Conservation (phyloP, 2,329 filamentous ascomycete species). For the Xylariales sp. region DNA sequence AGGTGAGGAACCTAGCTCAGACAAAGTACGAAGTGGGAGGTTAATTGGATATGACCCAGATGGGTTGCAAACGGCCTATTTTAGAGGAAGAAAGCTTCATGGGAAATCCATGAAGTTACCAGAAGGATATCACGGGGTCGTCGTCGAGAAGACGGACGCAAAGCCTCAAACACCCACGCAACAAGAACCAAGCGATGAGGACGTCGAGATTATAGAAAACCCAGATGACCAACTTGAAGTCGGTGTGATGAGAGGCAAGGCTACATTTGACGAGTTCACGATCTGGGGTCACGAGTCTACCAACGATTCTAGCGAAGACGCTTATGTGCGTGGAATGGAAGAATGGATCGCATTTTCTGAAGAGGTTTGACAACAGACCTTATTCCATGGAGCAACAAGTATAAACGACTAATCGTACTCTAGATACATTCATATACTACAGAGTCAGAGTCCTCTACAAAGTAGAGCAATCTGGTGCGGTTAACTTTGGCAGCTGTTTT, state of each 20-base stretch:
- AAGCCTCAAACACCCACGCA: constrained; percentile 45
- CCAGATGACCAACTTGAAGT: constrained; percentile 60
- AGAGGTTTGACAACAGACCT: constrained; percentile 58
- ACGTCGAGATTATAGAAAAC: constrained; percentile 58
- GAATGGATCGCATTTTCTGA: constrained; percentile 85
- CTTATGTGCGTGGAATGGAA: constrained; percentile 77
- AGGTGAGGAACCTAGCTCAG: constrained; percentile 54
- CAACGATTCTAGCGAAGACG: constrained; percentile 71
- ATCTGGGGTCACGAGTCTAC: constrained; percentile 86
- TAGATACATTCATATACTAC: constrained; percentile 53
- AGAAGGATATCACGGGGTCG: constrained; percentile 74
- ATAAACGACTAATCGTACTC: constrained; percentile 33
- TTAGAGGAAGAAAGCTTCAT: constrained; percentile 82
- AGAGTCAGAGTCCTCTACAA: constrained; percentile 25
- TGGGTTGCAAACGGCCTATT: constrained; percentile 69
- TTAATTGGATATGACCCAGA: constrained; percentile 54
- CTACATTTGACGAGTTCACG: constrained; percentile 77
- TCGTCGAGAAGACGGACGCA: constrained; percentile 63
- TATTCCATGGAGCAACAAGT: neutral
- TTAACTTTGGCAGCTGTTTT: neutral
- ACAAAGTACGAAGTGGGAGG: neutral
- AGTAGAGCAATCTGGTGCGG: constrained; percentile 17
- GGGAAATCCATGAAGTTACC: constrained; percentile 76
- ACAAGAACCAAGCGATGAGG: constrained; percentile 47
- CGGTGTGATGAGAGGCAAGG: constrained; percentile 70